Evolutionary conservation across 2,329 filamentous ascomycete species (phyloP).

Genomic region (Epicoccum nigrum): DNA sequence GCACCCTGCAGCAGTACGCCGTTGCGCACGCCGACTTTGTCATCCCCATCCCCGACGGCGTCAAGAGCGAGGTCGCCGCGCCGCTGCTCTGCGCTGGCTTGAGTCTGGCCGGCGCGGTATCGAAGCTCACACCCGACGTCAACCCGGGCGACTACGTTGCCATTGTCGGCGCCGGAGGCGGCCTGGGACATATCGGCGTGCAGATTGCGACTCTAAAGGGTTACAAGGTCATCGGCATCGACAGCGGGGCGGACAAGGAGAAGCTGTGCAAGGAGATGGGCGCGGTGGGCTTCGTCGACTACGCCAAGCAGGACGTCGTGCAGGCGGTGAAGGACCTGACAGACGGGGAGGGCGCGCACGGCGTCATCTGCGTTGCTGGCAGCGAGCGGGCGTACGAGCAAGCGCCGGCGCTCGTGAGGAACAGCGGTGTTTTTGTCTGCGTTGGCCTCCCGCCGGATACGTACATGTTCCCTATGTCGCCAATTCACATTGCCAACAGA

Average conservation of each 20-base stretch:
- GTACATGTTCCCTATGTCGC: constrained; percentile 54
- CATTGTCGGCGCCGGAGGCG: constrained; percentile 84
- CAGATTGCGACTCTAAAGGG: constrained; percentile 89
- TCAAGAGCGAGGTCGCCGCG: constrained; percentile 45
- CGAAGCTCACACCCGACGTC: constrained; percentile 79
- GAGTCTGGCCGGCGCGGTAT: constrained; percentile 78
- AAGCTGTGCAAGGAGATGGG: constrained; percentile 73
- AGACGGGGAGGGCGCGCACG: constrained; percentile 53
- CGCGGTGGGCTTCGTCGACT: constrained; percentile 78
- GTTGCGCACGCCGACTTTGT: constrained; percentile 44
- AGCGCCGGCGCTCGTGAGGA: constrained; percentile 52
- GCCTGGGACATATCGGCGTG: constrained; percentile 76
- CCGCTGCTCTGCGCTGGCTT: constrained; percentile 46
- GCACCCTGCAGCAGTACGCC: constrained; percentile 46
- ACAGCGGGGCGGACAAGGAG: constrained; percentile 80
- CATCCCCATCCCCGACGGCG: constrained; percentile 43
- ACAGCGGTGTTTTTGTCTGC: constrained; percentile 55
- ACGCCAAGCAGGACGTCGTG: constrained; percentile 59
- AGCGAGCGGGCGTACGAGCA: constrained; percentile 53
- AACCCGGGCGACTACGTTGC: constrained; percentile 77
- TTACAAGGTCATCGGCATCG: constrained; percentile 79
- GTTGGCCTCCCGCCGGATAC: constrained; percentile 54
- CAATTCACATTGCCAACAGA: constrained; percentile 55
- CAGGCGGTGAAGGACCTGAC: constrained; percentile 50
- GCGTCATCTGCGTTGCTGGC: constrained; percentile 56